Conservation (phyloP, 129 eudicot species). For the Escallonia rubra region DNA sequence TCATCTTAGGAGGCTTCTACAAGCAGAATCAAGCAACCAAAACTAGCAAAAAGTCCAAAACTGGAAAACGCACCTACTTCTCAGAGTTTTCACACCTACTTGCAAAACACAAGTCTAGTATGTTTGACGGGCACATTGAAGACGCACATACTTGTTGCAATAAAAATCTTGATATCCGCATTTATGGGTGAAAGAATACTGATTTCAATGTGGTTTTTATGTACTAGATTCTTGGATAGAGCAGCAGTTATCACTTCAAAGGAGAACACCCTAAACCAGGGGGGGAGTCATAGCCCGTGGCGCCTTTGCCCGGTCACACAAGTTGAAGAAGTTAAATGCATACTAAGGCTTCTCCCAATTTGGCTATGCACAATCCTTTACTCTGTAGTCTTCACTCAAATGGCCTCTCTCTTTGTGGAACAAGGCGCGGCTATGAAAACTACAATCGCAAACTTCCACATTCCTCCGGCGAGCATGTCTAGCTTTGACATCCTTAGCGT, state of each 20-base stretch:
- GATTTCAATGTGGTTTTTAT: background rate
- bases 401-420: conserved; percentile 86
- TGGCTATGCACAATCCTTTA: conserved; percentile 91
- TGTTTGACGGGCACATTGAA: too few relatives aligned
- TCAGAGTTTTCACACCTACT: too few relatives aligned
- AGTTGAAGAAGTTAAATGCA: conserved; percentile 97
- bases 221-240: conserved; percentile 73
- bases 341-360: conserved; percentile 78
- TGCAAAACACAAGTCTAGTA: too few relatives aligned
- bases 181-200: background rate
- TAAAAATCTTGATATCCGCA: background rate
- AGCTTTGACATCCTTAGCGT: conserved; percentile 74
- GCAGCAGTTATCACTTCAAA: conserved; percentile 57
- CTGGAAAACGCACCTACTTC: too few relatives aligned
- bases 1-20: too few relatives aligned
- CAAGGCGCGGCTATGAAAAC: conserved; percentile 94
- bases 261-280: conserved; percentile 11
- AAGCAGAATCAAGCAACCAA: too few relatives aligned
- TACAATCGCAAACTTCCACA: conserved; percentile 49
- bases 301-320: conserved; percentile 77
- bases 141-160: background rate
- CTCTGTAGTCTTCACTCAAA: conserved; percentile 87
- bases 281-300: conserved; percentile 36
- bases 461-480: conserved; percentile 96
- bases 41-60: too few relatives aligned